Conservation (phyloP, 2,329 filamentous ascomycete species). For the Aspergillus quadricinctus region DNA sequence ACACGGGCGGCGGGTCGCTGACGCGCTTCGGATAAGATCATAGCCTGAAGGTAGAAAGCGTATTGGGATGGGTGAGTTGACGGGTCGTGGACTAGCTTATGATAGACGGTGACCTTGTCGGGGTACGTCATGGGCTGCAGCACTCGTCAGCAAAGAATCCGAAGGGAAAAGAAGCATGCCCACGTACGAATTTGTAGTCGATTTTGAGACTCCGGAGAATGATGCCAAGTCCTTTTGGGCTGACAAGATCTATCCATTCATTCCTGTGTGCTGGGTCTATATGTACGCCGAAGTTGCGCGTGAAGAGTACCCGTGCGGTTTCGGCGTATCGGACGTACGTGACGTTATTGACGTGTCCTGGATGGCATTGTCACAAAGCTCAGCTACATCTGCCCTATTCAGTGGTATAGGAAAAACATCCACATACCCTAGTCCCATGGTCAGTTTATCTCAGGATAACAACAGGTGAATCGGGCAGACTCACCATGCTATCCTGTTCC, state of each 20-base stretch:
- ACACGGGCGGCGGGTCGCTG: conserved; percentile 69
- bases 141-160: conserved; percentile 3
- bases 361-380: not conserved
- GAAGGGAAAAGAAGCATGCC: not conserved
- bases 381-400: not conserved
- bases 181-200: conserved; percentile 80
- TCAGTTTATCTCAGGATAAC: not conserved
- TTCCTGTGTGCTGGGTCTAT: conserved; percentile 57
- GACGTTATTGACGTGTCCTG: conserved; percentile 82
- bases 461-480: conserved; percentile 8
- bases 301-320: conserved; percentile 74
- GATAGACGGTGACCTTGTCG: conserved; percentile 76
- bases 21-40: conserved; percentile 71
- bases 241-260: conserved; percentile 67
- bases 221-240: conserved; percentile 62
- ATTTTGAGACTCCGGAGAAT: conserved; percentile 76
- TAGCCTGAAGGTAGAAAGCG: conserved; percentile 48
- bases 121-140: conserved; percentile 76
- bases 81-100: conserved; percentile 61
- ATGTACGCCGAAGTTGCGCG: conserved; percentile 61
- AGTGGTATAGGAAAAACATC: too few species aligned
- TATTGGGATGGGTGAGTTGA: conserved; percentile 34
- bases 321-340: conserved; percentile 81
- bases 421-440: not conserved
- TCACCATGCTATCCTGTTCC: conserved; percentile 45